Conservation (phyloP, 345 rosid species). For the Angophora floribunda region DNA sequence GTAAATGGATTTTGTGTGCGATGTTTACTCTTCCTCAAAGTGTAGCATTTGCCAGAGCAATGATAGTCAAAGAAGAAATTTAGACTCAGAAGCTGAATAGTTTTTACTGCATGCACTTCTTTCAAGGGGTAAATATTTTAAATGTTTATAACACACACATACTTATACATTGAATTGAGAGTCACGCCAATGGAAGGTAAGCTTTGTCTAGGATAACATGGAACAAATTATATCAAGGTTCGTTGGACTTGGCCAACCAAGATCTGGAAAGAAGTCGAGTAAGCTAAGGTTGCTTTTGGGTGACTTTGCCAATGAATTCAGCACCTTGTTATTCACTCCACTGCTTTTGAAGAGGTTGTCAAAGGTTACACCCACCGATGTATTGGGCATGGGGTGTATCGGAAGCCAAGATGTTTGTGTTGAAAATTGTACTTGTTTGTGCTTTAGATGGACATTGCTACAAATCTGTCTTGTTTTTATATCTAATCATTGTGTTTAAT, state of each 20-base stretch:
- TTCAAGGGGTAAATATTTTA: not conserved
- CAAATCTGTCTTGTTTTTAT: not conserved
- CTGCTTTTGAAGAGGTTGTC: not conserved
- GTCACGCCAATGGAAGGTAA: not conserved
- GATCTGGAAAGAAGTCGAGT: not conserved
- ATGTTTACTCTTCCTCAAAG: constrained; percentile 67
- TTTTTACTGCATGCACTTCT: not conserved
- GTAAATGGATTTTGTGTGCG: constrained; percentile 91
- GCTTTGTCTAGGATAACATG: not conserved
- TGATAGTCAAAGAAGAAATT: not conserved
- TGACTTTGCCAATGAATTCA: not conserved
- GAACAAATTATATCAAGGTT: not conserved
- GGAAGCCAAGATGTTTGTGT: not conserved
- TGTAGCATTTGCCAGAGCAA: constrained; percentile 45
- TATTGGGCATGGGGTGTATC: not conserved
- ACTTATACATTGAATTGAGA: not conserved
- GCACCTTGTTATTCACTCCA: not conserved
- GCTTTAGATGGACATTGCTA: not conserved
- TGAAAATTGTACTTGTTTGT: not conserved
- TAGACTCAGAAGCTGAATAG: not conserved
- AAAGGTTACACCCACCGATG: accelerated
- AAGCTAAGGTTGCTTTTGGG: not conserved
- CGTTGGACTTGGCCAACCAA: not conserved
- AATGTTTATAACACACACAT: not conserved
- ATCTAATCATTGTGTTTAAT: not conserved